Evolutionary conservation across 2,329 filamentous ascomycete genomes (phyloP).

Genomic region (Cladosporium sp.): DNA sequence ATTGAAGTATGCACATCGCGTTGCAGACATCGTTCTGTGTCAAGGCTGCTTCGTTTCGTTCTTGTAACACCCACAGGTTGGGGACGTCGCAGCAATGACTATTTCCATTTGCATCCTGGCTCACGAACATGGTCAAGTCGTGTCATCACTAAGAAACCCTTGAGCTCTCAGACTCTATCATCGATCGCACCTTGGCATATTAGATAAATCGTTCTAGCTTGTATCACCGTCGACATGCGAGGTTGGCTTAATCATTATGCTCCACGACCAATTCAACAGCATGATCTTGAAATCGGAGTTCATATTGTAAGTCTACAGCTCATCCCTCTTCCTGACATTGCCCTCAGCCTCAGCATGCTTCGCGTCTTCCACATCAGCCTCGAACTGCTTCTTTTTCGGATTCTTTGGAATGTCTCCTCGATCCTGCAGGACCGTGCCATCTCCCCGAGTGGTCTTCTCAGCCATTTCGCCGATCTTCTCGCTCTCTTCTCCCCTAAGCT

Average conservation of each 20-base stretch:
- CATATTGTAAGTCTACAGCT: slow-evolving; percentile 27
- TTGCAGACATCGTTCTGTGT: too few species aligned
- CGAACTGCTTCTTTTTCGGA: slow-evolving; percentile 64
- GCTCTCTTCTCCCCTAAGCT: slow-evolving; percentile 35
- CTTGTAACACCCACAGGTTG: too few species aligned
- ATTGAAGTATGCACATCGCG: too few species aligned
- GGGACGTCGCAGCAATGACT: too few species aligned
- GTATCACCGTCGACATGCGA: too few species aligned
- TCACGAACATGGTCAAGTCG: too few species aligned
- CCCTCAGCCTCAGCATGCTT: slow-evolving; percentile 32
- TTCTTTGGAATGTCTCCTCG: slow-evolving; percentile 46
- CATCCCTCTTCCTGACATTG: slow-evolving; percentile 33
- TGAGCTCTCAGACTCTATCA: background rate
- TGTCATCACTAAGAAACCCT: too few species aligned
- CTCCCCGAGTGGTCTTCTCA: slow-evolving; percentile 40
- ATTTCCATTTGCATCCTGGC: too few species aligned
- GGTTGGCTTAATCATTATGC: background rate
- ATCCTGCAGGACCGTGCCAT: slow-evolving; percentile 47
- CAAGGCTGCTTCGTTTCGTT: too few species aligned
- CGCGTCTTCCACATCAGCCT: slow-evolving; percentile 43
- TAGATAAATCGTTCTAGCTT: background rate
- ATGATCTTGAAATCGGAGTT: background rate
- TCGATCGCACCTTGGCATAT: background rate
- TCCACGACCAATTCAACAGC: too few species aligned
- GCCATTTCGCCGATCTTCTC: slow-evolving; percentile 48